A percentile compares a stretch with the other conserved stretches of the same genome.
These are phyloP conservation scores for Rhynchosporium agropyri DNA, from an alignment of 2,329 filamentous ascomycete species.

Conservation along the genomic window DNA sequence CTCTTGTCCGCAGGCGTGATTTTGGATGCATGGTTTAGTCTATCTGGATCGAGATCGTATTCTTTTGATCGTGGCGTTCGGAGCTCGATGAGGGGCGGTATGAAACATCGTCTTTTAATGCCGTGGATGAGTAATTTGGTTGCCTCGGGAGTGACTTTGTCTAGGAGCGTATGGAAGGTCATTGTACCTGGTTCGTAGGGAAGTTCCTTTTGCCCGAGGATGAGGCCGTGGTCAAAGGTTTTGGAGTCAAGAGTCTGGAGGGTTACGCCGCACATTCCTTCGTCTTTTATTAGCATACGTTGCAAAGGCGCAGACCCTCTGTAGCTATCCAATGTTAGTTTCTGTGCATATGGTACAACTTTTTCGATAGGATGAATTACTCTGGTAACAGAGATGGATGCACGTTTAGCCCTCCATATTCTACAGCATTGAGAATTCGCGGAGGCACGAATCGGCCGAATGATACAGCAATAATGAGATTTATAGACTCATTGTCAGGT, in stretches of 20 bases:
- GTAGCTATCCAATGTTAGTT: conserved; percentile 54
- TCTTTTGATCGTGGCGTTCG: background rate
- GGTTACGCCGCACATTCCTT: conserved; percentile 70
- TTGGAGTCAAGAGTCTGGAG: conserved; percentile 82
- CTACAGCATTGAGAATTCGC: conserved; percentile 67
- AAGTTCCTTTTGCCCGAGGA: conserved; percentile 72
- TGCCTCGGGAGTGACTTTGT: conserved; percentile 63
- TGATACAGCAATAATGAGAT: conserved; percentile 88
- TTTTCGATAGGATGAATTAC: conserved; percentile 48
- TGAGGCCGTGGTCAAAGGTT: conserved; percentile 76
- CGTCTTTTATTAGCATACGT: conserved; percentile 71
- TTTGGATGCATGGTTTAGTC: conserved; percentile 67
- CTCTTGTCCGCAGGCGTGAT: conserved; percentile 65
- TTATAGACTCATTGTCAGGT: conserved; percentile 52
- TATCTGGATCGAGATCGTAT: conserved; percentile 20
- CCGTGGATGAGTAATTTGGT: conserved; percentile 70
- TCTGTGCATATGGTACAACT: background rate
- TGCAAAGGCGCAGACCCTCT: conserved; percentile 86
- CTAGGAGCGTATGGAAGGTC: conserved; percentile 54
- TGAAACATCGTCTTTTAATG: conserved; percentile 64
- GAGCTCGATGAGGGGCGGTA: conserved; percentile 54
- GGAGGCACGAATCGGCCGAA: conserved; percentile 89
- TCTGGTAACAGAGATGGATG: conserved; percentile 91
- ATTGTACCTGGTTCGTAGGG: conserved; percentile 51
- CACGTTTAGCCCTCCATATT: conserved; percentile 88